Conservation (phyloP, 2,329 filamentous ascomycete genomes). For the Ceratocystis albifundus region DNA sequence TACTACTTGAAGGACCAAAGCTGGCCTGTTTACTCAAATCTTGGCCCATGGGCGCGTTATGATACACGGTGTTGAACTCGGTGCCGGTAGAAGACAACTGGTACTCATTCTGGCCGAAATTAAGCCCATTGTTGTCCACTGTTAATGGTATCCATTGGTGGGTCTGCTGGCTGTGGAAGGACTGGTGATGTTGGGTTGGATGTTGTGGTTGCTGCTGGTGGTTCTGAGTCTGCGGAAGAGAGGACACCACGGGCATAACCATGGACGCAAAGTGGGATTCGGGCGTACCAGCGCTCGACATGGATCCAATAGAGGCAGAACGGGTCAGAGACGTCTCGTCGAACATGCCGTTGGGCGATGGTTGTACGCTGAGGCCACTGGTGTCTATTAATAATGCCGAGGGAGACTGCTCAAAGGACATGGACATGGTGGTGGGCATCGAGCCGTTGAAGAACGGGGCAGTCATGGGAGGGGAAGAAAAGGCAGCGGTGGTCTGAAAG, state of each 20-base stretch:
- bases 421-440: slow-evolving; percentile 14
- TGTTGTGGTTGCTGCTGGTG: slow-evolving; percentile 14
- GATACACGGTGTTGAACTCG: slow-evolving; percentile 10
- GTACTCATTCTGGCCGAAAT: slow-evolving; percentile 40
- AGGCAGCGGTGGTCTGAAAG: slow-evolving; percentile 2
- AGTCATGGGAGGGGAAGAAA: slow-evolving; percentile 3
- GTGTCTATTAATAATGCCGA: background rate
- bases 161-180: slow-evolving; percentile 41
- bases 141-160: slow-evolving; percentile 39
- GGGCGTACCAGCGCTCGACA: slow-evolving; percentile 14
- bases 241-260: background rate
- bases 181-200: slow-evolving; percentile 27
- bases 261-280: slow-evolving; percentile 13
- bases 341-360: background rate
- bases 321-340: slow-evolving; percentile 16
- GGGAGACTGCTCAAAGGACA: slow-evolving; percentile 10
- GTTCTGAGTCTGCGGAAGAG: background rate
- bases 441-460: slow-evolving; percentile 11
- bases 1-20: background rate
- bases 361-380: background rate
- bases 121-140: background rate
- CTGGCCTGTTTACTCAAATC: background rate
- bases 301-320: slow-evolving; percentile 16
- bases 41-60: slow-evolving; percentile 4
- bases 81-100: slow-evolving; percentile 17